phyloP scores from a whole-genome alignment of 176 grass and related monocot species.

The Musa schizocarpa region DNA sequence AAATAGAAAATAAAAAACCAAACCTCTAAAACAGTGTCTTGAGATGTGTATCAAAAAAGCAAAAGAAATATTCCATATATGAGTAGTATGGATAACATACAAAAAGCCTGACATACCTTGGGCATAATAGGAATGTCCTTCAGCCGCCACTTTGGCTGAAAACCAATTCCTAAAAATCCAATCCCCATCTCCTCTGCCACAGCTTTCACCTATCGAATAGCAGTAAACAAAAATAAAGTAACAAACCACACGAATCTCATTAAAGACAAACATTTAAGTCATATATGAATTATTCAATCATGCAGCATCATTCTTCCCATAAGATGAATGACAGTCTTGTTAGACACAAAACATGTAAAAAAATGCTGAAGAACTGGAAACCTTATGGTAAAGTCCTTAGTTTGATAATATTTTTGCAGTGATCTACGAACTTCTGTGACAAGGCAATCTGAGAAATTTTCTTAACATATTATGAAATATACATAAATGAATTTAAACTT shows the following conservation, averaged over 20 bases:
- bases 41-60: not conserved
- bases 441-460: no score
- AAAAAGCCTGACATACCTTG: slow-evolving; percentile 33
- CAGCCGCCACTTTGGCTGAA: slow-evolving; percentile 81
- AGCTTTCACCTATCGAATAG: slow-evolving; percentile 71
- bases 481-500: not conserved
- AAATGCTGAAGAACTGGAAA: no score
- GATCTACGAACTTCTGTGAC: no score
- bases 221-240: slow-evolving; percentile 3
- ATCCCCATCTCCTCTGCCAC: slow-evolving; percentile 93
- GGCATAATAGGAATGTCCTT: slow-evolving; percentile 91
- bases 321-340: not conserved
- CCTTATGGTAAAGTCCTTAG: no score
- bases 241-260: not conserved
- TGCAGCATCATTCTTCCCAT: not conserved
- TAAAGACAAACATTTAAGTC: no score
- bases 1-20: not conserved
- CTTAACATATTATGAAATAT: not conserved
- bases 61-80: no score
- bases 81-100: no score
- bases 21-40: not conserved
- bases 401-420: no score
- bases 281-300: not conserved
- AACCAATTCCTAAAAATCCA: slow-evolving; percentile 94
- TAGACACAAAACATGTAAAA: not conserved